Percentiles rank a stretch among this genome's conserved stretches.
These are phyloP conservation scores for Colletotrichum tropicale DNA, from an alignment of 2,329 filamentous ascomycete genomes.

Conservation along the genomic window DNA sequence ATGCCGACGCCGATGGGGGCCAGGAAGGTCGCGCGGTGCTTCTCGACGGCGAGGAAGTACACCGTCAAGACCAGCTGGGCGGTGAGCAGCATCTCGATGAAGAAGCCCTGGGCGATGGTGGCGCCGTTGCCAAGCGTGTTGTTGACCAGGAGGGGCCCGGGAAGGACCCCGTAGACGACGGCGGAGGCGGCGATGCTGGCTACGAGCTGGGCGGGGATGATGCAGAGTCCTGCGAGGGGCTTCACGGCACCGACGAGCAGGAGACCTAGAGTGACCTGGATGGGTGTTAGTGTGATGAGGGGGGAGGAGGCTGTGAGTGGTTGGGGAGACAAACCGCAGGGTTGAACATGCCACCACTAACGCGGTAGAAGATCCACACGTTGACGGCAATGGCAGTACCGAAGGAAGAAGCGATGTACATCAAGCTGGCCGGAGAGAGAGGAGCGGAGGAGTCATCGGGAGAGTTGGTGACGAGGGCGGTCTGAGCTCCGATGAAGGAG, in stretches of 20 bases:
- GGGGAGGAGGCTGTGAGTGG: neutral
- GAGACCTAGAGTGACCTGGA: conserved; percentile 59
- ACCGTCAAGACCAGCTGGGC: conserved; percentile 68
- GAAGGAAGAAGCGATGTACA: conserved; percentile 52
- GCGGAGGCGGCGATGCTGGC: conserved; percentile 64
- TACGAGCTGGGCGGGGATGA: conserved; percentile 62
- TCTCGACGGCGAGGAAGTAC: conserved; percentile 74
- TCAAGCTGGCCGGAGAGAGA: conserved; percentile 31
- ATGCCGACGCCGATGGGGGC: conserved; percentile 76
- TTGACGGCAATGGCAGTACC: conserved; percentile 55
- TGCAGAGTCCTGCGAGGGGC: conserved; percentile 52
- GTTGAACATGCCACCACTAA: conserved; percentile 58
- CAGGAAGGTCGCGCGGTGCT: conserved; percentile 73
- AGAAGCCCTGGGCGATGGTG: conserved; percentile 61
- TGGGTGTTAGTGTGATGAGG: neutral
- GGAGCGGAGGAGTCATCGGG: neutral
- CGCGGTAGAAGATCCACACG: conserved; percentile 61
- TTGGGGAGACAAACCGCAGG: conserved; percentile 27
- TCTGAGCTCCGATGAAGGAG: conserved; percentile 42
- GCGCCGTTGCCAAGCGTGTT: conserved; percentile 58
- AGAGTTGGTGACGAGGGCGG: conserved; percentile 39
- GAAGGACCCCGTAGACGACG: conserved; percentile 60
- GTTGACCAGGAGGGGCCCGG: conserved; percentile 56
- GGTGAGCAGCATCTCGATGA: conserved; percentile 72
- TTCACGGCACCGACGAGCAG: conserved; percentile 60